Evolutionary conservation across 352 stramenopile species (phyloP).

Genomic region (Saprolegnia parasitica): DNA sequence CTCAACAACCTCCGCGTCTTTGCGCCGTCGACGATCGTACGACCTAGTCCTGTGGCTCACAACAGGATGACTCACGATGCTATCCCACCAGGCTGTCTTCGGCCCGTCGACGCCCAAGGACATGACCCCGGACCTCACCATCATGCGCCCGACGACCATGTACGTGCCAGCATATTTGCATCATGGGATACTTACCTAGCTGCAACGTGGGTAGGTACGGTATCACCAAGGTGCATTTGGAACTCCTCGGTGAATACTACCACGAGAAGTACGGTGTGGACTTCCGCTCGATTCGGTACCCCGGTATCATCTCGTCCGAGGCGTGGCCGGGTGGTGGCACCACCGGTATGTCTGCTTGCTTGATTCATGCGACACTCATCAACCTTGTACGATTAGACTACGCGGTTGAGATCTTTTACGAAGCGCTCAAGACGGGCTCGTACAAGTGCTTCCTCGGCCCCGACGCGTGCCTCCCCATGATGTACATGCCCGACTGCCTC

Average conservation of each 20-base stretch:
- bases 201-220: slow-evolving; percentile 42
- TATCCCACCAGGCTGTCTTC: slow-evolving; percentile 56
- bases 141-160: slow-evolving; percentile 91
- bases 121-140: slow-evolving; percentile 80
- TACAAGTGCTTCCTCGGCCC: slow-evolving; percentile 86
- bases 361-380: not conserved
- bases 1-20: slow-evolving; percentile 87
- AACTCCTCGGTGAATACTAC: slow-evolving; percentile 91
- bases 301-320: slow-evolving; percentile 86
- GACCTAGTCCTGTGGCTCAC: slow-evolving; percentile 14
- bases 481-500: slow-evolving; percentile 93
- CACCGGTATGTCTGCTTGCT: slow-evolving; percentile 32
- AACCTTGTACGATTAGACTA: slow-evolving; percentile 57
- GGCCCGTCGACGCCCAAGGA: slow-evolving; percentile 81
- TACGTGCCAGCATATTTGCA: slow-evolving; percentile 32
- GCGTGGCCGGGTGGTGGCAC: slow-evolving; percentile 78
- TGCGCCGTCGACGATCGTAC: slow-evolving; percentile 83
- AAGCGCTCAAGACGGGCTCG: slow-evolving; percentile 78
- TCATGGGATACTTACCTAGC: not conserved
- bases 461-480: slow-evolving; percentile 87
- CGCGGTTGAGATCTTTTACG: slow-evolving; percentile 92
- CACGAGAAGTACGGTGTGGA: slow-evolving; percentile 88
- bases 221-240: slow-evolving; percentile 89
- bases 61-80: not conserved
- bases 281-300: slow-evolving; percentile 89